Base-by-base conservation (phyloP, 345 rosid species). In the Boechera stricta region DNA sequence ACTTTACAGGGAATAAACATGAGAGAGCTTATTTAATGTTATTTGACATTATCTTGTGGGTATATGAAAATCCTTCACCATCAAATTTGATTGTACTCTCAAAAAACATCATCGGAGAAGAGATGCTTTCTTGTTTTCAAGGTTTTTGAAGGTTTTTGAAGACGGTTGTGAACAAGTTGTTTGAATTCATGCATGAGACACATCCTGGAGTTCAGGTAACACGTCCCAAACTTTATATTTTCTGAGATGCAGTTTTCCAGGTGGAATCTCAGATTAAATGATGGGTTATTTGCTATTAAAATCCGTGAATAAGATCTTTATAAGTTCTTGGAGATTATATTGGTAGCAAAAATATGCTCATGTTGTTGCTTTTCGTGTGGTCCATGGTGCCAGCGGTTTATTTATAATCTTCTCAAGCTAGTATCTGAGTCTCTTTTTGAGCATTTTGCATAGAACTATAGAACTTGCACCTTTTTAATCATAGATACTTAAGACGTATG, bases 121-220 rank as follows among this genome's bases (percentile, higher is more conserved):
- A 18, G 21, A 16, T 16, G 16, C 16, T 16, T 16, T 16, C 16
- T 16, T 16, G 16, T 16, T 16, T 16, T 16, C 16, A 16, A 16
- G 16, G 16, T 16, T 16, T 16, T 16, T 16, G 16, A 16, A 16
- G 16, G 16, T 16, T 16, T 16, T 16, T 16, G 16, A 16, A 16
- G 16, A 16, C 16, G 16, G 16, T 16, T 16, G 16, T 16, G 16
- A 16, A 16, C 16, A 16, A 16, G 81, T 78, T 96, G 88, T 96
- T 93, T 67, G 99, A 96, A 82, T 96, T 96, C 79, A 96, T 96
- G 99, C 99, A 96, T 67, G 99, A 96, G 85, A 89, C 97, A 38
- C 99, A 96, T 85, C 99, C 98, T 15, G 98, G 98, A 72, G 99
- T 96, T 79, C 99, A 96, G 99, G 98, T 95, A 67, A 53, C 41